phyloP scores from a whole-genome alignment of 139 green algal species.

The Spirogloea muscicola region DNA sequence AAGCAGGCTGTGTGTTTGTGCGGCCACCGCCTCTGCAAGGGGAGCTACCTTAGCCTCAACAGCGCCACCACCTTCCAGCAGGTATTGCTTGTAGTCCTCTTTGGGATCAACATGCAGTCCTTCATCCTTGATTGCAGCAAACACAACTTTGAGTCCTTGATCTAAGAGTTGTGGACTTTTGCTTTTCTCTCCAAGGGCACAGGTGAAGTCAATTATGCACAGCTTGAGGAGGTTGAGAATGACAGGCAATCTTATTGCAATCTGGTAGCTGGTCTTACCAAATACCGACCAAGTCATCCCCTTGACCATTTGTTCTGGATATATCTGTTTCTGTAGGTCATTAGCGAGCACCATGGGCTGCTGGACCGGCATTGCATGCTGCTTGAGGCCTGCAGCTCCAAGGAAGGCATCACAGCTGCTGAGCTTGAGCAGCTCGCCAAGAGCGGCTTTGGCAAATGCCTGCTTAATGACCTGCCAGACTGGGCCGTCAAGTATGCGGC shows the following conservation, averaged over 20 bases:
- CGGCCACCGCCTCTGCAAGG: slow-evolving; percentile 38
- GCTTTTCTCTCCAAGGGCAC: no score
- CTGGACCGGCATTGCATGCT: slow-evolving; percentile 32
- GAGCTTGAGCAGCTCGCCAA: slow-evolving; percentile 23
- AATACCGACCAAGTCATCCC: no score
- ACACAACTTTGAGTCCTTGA: no score
- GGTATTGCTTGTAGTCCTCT: slow-evolving; percentile 17
- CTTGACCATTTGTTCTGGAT: no score
- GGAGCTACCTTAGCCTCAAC: slow-evolving; percentile 27
- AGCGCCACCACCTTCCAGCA: slow-evolving; percentile 12
- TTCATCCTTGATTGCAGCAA: no score
- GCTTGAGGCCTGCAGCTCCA: slow-evolving; percentile 18
- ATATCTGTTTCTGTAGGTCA: slow-evolving; percentile 28
- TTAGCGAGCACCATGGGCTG: slow-evolving; percentile 32
- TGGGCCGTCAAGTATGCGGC: slow-evolving; percentile 46
- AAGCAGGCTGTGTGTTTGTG: slow-evolving; percentile 44
- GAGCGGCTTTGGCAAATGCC: slow-evolving; percentile 20
- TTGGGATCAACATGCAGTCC: no score
- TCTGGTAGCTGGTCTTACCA: no score
- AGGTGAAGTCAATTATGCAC: no score
- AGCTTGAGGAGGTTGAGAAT: no score
- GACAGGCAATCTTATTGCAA: no score
- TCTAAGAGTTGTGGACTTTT: no score
- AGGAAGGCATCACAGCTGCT: background rate
- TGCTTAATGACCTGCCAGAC: slow-evolving; percentile 26